Base-by-base conservation (phyloP, 257 asterid species). In the Eustoma russellianum region DNA sequence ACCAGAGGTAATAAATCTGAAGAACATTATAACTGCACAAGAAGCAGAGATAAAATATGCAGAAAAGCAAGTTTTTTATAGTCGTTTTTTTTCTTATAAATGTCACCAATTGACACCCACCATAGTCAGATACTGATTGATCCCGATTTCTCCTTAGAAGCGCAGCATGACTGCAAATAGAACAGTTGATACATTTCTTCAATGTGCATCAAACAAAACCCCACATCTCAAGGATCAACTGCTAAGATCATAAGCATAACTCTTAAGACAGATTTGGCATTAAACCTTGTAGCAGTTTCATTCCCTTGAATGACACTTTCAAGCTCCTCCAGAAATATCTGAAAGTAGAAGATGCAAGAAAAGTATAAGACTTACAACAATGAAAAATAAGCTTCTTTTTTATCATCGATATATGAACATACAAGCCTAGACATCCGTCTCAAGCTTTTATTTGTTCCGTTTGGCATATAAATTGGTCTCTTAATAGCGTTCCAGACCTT, bases 311-410 rank as follows among this genome's bases (percentile, higher is more conserved):
- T 79, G 59, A 88, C 99, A 76, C 73, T 77, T 50, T 83, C 94
- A 41, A 92, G 88, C 77, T 88, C 97, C 80, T 92, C 99, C 44
- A 88, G 84, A 78, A 92, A 92, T 68, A 92, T 67, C 99, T 92
- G 93, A 60, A 72, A 38, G 12, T 8, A 11, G 43, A 38, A 38
- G 12, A 1, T 5, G 43, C 7, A 7, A 38, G 43, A 38, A 38
- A 38, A 38, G 1, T 11, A 11, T 11, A 38, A 38, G 43, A 38
- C 43, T 38, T 38, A 8, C 43, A 38, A 38, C 12, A 38, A 38
- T 5, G 43, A 38, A 38, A 38, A 38, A 38, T 38, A 11, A 24
- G 30, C 30, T 24, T 24, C 28, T 24, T 24, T 24, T 4, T 24
- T 2, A 24, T 24, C 30, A 38, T 38, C 12, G 12, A 8, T 11